phyloP scores from a whole-genome alignment of 1,284 basidiomycete genomes.

The Malassezia sp. region DNA sequence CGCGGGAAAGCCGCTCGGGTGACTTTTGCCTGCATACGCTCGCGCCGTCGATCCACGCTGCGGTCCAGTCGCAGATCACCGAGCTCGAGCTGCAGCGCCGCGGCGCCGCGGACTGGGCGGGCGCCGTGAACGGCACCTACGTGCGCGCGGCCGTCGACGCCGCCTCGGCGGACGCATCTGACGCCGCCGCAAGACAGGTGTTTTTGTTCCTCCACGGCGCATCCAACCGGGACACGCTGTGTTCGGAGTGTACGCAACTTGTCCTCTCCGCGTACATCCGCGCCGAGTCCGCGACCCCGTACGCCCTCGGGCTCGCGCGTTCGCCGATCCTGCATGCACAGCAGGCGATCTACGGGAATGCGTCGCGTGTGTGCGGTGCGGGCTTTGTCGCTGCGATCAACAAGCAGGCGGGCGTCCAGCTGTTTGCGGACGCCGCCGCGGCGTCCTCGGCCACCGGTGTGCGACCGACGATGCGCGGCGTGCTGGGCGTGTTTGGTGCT shows the following conservation, averaged over 20 bases:
- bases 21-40: conserved; percentile 8
- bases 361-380: conserved; percentile 16
- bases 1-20: not conserved
- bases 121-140: conserved; percentile 1
- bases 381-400: conserved; percentile 15
- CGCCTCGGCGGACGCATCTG: not conserved
- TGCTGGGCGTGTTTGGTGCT: not conserved
- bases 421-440: conserved; percentile 4
- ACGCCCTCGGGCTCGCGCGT: conserved; percentile 21
- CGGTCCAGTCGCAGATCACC: not conserved
- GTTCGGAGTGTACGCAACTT: conserved; percentile 18
- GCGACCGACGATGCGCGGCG: not conserved
- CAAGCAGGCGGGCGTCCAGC: conserved; percentile 3
- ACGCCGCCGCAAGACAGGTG: conserved; percentile 18
- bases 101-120: not conserved
- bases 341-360: conserved; percentile 17
- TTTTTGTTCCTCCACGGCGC: conserved; percentile 25
- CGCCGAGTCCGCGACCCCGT: conserved; percentile 25
- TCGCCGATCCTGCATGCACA: conserved; percentile 19
- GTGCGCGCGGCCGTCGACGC: not conserved
- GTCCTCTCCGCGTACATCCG: conserved; percentile 25
- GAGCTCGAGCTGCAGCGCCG: not conserved
- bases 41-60: not conserved
- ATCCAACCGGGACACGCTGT: conserved; percentile 14
- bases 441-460: not conserved